A percentile compares a stretch with the other conserved stretches of the same genome.
Conservation (phyloP, 2,329 filamentous ascomycete species). For the Colletotrichum echinochloae region DNA sequence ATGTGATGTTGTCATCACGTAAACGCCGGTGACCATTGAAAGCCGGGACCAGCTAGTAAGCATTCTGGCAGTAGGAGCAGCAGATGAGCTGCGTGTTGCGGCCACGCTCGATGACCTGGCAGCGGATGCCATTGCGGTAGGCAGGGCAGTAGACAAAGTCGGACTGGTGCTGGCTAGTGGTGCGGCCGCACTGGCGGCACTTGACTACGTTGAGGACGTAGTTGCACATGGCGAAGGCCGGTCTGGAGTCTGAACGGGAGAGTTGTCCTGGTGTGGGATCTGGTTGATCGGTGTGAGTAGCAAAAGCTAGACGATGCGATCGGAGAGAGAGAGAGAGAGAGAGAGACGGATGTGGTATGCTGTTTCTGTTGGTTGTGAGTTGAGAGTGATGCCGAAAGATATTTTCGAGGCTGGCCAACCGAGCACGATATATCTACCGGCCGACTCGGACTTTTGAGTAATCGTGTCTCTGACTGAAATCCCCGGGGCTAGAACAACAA, state of each 20-base stretch:
- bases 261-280: neutral
- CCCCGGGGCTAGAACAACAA: neutral
- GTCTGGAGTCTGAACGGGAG: neutral
- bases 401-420: rapidly evolving
- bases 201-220: slow-evolving; percentile 33
- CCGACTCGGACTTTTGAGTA: no score
- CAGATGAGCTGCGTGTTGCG: slow-evolving; percentile 24
- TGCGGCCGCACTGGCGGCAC: slow-evolving; percentile 34
- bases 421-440: neutral
- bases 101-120: slow-evolving; percentile 23
- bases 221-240: slow-evolving; percentile 29
- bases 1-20: slow-evolving; percentile 45
- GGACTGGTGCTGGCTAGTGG: neutral
- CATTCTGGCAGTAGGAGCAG: slow-evolving; percentile 28
- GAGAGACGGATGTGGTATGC: neutral
- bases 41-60: slow-evolving; percentile 61
- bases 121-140: slow-evolving; percentile 20
- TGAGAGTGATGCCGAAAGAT: neutral
- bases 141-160: slow-evolving; percentile 34
- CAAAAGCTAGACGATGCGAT: no score
- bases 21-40: slow-evolving; percentile 69
- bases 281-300: neutral
- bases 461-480: neutral
- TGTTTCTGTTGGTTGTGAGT: no score
- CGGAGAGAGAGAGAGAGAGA: neutral